Conservation (phyloP, 495 filamentous ascomycete genomes). For the Penicillium steckii region DNA sequence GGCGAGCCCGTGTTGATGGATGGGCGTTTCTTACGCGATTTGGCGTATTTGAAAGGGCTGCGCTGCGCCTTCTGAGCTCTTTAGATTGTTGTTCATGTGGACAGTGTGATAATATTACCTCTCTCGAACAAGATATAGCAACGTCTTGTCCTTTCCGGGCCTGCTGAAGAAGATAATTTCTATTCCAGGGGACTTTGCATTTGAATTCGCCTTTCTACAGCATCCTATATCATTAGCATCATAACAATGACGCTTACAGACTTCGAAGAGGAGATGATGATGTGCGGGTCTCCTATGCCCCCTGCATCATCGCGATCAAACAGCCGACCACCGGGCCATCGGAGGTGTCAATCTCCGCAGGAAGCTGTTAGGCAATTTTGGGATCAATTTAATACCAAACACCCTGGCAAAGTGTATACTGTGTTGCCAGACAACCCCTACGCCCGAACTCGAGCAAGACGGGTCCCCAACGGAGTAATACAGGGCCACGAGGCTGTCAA, state of each 20-base stretch:
- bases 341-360: constrained; percentile 63
- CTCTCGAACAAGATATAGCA: constrained; percentile 2
- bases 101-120: constrained; percentile 8
- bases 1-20: constrained; percentile 4
- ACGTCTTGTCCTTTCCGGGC: no score
- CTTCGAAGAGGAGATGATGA: constrained; percentile 32
- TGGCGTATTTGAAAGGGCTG: constrained; percentile 1
- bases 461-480: constrained; percentile 50
- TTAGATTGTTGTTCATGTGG: constrained; percentile 5
- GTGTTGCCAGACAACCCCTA: constrained; percentile 74
- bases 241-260: constrained; percentile 23
- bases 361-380: constrained; percentile 74
- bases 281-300: constrained; percentile 23
- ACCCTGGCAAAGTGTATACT: constrained; percentile 60
- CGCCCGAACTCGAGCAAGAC: constrained; percentile 59
- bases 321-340: constrained; percentile 33
- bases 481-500: constrained; percentile 55
- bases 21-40: neutral
- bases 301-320: constrained; percentile 40
- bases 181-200: no score
- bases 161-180: no score
- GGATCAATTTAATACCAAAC: constrained; percentile 69
- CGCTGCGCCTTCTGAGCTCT: neutral
- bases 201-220: no score
- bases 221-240: no score